Base-by-base conservation (phyloP, 768 basidiomycete genomes). In the Chalciporus chontae region DNA sequence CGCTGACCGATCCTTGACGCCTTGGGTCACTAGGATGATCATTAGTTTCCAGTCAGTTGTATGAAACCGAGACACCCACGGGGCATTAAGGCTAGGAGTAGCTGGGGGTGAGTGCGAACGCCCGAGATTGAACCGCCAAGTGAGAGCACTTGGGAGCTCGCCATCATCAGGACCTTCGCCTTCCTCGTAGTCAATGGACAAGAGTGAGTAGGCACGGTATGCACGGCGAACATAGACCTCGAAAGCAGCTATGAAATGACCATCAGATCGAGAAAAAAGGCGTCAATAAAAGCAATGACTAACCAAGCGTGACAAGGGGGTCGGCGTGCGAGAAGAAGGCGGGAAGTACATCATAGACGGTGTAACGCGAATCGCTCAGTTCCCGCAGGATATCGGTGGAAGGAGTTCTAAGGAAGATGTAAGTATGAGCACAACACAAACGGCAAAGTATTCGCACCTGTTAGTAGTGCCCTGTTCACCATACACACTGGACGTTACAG, bases 141-240 rank as follows among this genome's bases (percentile, higher is more conserved):
- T 91, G 21, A 95, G 77, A 43, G 88, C 80, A 54, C 80, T 78
- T 11, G 90, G 87, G 3, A 80, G 78, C 52, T 94, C 91, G 26
- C 87, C 90, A 53, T 91, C 90, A 58, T 92, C 92, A 17, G 80
- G 64, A 17, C 81, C 79, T 61, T 94, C 90, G 4, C 92, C 95
- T 65, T 94, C 91, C 62, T 97, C 93, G 65, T 95, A 94, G 66
- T 98, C 95, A 51, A 99, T 78, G 27, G 90, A 90, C 45, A 96
- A 75, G 38, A 98, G 70, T 18, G 83, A 85, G 71, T 99, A 99
- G 4, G 92, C 95, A 54, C 87, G 85, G 72, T 99, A 99, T 7
- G 92, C 93, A 55, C 95, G 90, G 47, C 95, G 85, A 52, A 97
- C 80, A 63, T 98, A 99, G 21, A 95, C 93, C 69, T 98, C 95